A percentile compares a stretch with the other conserved stretches of the same genome.
phyloP scores from a whole-genome alignment of 768 basidiomycete genomes.

The Podaxis rugospora region DNA sequence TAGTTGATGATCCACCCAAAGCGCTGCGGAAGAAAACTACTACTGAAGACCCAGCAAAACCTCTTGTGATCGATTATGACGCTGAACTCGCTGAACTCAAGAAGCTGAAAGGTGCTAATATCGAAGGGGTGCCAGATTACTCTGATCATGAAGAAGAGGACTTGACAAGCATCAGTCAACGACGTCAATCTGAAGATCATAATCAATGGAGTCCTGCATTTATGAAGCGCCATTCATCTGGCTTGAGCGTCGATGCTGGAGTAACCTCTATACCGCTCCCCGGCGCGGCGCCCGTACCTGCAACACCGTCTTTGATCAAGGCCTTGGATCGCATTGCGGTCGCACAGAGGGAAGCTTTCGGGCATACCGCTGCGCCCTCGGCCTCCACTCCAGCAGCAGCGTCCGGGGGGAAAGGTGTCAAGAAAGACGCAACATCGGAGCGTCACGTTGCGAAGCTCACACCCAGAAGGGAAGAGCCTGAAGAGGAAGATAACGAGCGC shows the following conservation, averaged over 20 bases:
- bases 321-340: conserved; percentile 56
- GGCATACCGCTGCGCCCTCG: conserved; percentile 5
- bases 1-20: conserved; percentile 19
- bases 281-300: conserved; percentile 42
- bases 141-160: conserved; percentile 44
- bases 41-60: conserved; percentile 8
- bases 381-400: not conserved
- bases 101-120: conserved; percentile 17
- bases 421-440: not conserved
- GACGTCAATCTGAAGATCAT: conserved; percentile 6
- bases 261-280: not conserved
- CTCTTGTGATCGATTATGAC: conserved; percentile 29
- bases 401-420: conserved; percentile 7
- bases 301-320: conserved; percentile 60
- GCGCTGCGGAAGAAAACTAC: not conserved
- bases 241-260: conserved; percentile 5
- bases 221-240: conserved; percentile 33
- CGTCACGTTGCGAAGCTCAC: conserved; percentile 6
- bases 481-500: conserved; percentile 1
- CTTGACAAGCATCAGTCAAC: conserved; percentile 1
- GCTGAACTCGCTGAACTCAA: conserved; percentile 37
- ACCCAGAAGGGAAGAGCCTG: conserved; percentile 8
- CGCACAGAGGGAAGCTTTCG: conserved; percentile 52
- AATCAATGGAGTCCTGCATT: conserved; percentile 48
- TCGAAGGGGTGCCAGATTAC: conserved; percentile 19